Conservation (phyloP, 352 stramenopile genomes). For the Elongisporangium prolatum region DNA sequence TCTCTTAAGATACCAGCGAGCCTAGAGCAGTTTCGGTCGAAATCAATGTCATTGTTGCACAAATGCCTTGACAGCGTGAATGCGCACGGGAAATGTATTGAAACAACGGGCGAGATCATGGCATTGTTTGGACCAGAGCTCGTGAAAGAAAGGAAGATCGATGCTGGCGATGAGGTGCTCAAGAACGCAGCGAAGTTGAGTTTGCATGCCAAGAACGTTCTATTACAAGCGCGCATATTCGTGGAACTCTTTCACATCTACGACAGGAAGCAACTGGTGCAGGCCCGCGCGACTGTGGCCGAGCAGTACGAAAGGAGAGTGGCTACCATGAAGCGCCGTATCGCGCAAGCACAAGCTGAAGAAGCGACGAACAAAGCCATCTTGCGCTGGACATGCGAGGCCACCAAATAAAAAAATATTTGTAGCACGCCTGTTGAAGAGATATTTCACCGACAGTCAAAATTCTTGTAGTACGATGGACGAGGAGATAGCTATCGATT, state of each 20-base stretch:
- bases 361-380: conserved; percentile 26
- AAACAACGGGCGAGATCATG: conserved; percentile 65
- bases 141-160: conserved; percentile 24
- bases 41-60: conserved; percentile 35
- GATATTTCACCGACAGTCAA: neutral
- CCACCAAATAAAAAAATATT: neutral
- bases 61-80: conserved; percentile 43
- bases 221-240: conserved; percentile 63
- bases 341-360: conserved; percentile 41
- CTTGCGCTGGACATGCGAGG: conserved; percentile 38
- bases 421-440: neutral
- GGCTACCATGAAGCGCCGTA: conserved; percentile 34
- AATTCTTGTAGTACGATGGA: neutral
- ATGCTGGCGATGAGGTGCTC: conserved; percentile 59
- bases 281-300: conserved; percentile 36
- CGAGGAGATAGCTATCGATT: neutral
- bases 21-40: conserved; percentile 47
- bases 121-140: conserved; percentile 58
- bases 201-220: conserved; percentile 59
- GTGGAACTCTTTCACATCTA: conserved; percentile 58
- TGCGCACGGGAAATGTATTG: conserved; percentile 20
- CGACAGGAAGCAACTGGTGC: conserved; percentile 20
- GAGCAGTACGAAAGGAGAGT: conserved; percentile 73
- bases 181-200: conserved; percentile 46
- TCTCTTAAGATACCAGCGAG: conserved; percentile 17